Evolutionary conservation across 2,329 filamentous ascomycete genomes (phyloP).

Genomic region (Pseudogymnoascus sp.): DNA sequence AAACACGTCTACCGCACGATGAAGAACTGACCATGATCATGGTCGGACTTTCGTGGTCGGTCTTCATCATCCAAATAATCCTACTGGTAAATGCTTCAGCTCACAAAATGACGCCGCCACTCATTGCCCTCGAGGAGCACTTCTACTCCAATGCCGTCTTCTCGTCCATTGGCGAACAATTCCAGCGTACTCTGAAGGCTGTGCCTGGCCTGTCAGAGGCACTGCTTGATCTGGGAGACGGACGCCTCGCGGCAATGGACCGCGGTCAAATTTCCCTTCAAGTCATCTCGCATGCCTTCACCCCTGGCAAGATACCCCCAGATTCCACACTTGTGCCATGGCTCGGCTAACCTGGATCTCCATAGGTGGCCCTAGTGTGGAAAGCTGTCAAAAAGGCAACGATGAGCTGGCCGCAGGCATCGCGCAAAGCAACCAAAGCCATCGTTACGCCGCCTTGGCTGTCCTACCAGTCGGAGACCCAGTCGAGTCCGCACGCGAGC

Average conservation of each 20-base stretch:
- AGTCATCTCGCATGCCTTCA: conserved; percentile 24
- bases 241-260: conserved; percentile 22
- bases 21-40: not conserved
- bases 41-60: not conserved
- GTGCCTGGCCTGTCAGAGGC: not conserved
- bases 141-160: conserved; percentile 12
- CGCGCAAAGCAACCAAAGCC: conserved; percentile 18
- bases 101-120: conserved; percentile 13
- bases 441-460: conserved; percentile 36
- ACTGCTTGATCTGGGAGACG: conserved; percentile 13
- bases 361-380: not conserved
- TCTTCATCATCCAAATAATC: not conserved
- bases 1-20: not conserved
- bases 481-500: conserved; percentile 28
- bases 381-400: conserved; percentile 20
- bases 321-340: not conserved
- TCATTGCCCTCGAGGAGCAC: conserved; percentile 37
- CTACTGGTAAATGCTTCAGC: not conserved
- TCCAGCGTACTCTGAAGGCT: conserved; percentile 16
- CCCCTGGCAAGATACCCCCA: not conserved
- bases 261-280: conserved; percentile 19
- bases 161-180: conserved; percentile 20
- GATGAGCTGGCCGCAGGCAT: conserved; percentile 26
- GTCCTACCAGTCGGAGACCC: conserved; percentile 34
- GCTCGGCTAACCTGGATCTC: not conserved